A percentile compares a stretch with the other conserved stretches of the same genome.
phyloP scores from a whole-genome alignment of 129 eudicot species.

The Gnaphalium uliginosum region DNA sequence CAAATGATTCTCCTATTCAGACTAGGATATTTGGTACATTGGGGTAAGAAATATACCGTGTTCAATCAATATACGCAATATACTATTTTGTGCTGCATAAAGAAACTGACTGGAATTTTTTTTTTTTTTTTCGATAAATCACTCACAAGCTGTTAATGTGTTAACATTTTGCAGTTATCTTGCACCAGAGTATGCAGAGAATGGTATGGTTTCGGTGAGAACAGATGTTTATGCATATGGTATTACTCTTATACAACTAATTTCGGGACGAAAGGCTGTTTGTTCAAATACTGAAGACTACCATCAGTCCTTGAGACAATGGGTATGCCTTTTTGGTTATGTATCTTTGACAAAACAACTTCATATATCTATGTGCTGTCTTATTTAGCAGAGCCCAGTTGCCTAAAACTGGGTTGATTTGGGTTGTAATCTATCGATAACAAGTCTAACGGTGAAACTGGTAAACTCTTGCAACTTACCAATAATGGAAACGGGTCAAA shows the following conservation, averaged over 20 bases:
- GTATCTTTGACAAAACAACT: neutral
- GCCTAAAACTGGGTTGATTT: neutral
- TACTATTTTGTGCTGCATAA: neutral
- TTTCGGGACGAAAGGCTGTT: slow-evolving; percentile 65
- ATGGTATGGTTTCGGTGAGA: slow-evolving; percentile 69
- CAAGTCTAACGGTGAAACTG: neutral
- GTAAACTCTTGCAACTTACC: neutral
- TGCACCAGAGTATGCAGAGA: slow-evolving; percentile 85
- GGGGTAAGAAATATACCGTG: slow-evolving; percentile 47
- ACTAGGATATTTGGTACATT: slow-evolving; percentile 78
- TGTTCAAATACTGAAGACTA: slow-evolving; percentile 43
- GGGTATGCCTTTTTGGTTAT: slow-evolving; percentile 46
- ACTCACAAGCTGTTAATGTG: neutral
- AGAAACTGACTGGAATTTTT: neutral
- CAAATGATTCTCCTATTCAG: slow-evolving; percentile 50
- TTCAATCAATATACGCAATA: neutral
- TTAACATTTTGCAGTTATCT: slow-evolving; percentile 54
- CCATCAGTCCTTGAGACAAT: slow-evolving; percentile 65
- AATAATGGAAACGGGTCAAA: neutral
- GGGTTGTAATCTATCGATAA: neutral
- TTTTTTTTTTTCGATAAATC: neutral
- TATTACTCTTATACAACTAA: slow-evolving; percentile 66
- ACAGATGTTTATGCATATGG: slow-evolving; percentile 79
- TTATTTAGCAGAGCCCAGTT: neutral
- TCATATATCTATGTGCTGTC: neutral